Base-by-base conservation (phyloP, 139 green algal genomes). In the Tetraselmis chui region DNA sequence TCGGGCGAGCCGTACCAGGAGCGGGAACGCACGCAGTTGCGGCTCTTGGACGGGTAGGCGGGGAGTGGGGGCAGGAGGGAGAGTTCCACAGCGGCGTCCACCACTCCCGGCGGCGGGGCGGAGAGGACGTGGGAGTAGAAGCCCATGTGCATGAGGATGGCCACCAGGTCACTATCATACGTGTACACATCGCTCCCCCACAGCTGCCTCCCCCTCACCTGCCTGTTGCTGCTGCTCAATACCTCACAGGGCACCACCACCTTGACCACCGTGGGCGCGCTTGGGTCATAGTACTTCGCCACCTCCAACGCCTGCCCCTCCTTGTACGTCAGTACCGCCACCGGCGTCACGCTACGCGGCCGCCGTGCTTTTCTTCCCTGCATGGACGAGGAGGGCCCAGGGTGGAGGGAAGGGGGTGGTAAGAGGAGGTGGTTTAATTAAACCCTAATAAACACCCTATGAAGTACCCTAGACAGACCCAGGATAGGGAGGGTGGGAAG, bases 101-200 rank as follows among this genome's bases (percentile, higher is more conserved):
- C 81, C 1, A 97, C 88, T 28, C 82, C n/a, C 2, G 87, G 87
- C 58, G 74, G 83, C 27, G 1, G 80, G 59, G 2, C 76, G 81
- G 78, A 82, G 32, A 23, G 28, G 11, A 30, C 59, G 32, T 86
- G 82, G 76, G 91, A 91, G 80, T 91, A 95, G 87, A 92, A 97
- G 28, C 96, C 96, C 83, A 90, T 88, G 89, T 99, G 96, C 93
- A 98, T 95, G 1, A 99, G 89, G 31, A 95, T 96, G 0, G 95
- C 95, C 28, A 99, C 93, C 29, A 99, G 32, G 87, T 99, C 96
- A 0, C 83, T 93, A 87, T 99, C 96, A 22, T 93, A 82, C 0
- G 95, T 99, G 92, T 99, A 99, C 0, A 95, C 77, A 28, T 92
- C 89, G 31, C 92, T 94, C 24, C 96, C 96, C 96, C 95, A 99